These are phyloP conservation scores for Penicillium freii DNA, from an alignment of 2,329 filamentous ascomycete species.

Conservation along the genomic window DNA sequence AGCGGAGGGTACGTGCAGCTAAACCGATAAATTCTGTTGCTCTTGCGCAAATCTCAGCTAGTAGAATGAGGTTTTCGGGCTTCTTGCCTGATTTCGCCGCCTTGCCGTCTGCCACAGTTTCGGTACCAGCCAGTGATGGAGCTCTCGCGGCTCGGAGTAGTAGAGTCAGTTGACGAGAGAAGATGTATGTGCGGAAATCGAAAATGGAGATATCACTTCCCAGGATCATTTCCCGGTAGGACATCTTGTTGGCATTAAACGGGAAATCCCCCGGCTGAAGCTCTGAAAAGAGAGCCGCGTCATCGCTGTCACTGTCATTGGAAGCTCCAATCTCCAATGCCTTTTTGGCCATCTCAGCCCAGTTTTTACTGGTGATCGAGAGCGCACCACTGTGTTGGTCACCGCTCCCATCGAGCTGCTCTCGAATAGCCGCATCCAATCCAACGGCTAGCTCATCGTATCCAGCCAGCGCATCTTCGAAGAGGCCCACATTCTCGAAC, in stretches of 20 bases:
- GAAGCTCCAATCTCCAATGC: conserved; percentile 45
- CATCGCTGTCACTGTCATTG: conserved; percentile 33
- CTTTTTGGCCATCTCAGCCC: conserved; percentile 60
- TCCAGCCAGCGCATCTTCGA: conserved; percentile 89
- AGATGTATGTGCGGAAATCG: conserved; percentile 92
- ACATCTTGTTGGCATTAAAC: conserved; percentile 63
- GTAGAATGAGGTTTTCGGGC: conserved; percentile 69
- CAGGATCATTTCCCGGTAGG: conserved; percentile 87
- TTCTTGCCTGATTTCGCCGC: conserved; percentile 56
- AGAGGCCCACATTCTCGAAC: conserved; percentile 92
- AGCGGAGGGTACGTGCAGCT: conserved; percentile 73
- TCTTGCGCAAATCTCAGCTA: conserved; percentile 83
- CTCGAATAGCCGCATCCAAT: conserved; percentile 75
- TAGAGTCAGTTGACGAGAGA: conserved; percentile 80
- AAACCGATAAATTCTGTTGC: conserved; percentile 81
- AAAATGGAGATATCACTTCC: conserved; percentile 94
- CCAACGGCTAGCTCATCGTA: conserved; percentile 93
- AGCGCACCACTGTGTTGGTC: conserved; percentile 71
- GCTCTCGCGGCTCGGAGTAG: conserved; percentile 77
- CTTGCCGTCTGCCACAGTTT: conserved; percentile 35
- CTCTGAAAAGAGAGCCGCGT: conserved; percentile 29
- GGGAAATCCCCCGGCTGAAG: conserved; percentile 39
- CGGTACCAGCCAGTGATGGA: conserved; percentile 35
- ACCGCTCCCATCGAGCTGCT: conserved; percentile 62
- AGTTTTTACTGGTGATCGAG: conserved; percentile 68